Evolutionary conservation across 2,329 filamentous ascomycete genomes (phyloP).

Genomic region (Metarhizium robertsii): DNA sequence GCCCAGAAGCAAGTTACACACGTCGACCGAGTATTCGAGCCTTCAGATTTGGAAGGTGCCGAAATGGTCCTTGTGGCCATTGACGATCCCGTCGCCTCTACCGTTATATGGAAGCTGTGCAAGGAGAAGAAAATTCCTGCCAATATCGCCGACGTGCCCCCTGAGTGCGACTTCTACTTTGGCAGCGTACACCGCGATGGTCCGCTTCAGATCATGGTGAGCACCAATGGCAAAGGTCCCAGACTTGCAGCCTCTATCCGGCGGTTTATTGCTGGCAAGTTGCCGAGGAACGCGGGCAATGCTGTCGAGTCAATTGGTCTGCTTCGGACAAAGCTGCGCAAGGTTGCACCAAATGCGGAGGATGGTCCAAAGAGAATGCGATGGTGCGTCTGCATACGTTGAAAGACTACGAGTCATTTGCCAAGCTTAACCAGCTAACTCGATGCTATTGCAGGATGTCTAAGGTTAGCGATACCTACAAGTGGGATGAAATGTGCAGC

Average conservation of each 20-base stretch:
- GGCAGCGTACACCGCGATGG: slow-evolving; percentile 92
- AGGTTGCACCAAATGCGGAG: slow-evolving; percentile 60
- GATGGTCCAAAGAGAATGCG: slow-evolving; percentile 84
- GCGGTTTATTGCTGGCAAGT: slow-evolving; percentile 63
- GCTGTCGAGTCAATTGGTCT: slow-evolving; percentile 80
- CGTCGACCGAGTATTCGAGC: slow-evolving; percentile 74
- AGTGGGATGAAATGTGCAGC: slow-evolving; percentile 71
- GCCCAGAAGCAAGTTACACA: slow-evolving; percentile 67
- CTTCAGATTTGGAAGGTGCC: slow-evolving; percentile 69
- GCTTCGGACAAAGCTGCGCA: slow-evolving; percentile 69
- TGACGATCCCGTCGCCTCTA: slow-evolving; percentile 87
- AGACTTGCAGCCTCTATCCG: slow-evolving; percentile 81
- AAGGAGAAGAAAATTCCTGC: slow-evolving; percentile 75
- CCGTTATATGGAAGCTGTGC: slow-evolving; percentile 86
- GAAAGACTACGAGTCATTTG: neutral
- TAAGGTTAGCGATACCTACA: slow-evolving; percentile 79
- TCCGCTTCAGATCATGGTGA: slow-evolving; percentile 95
- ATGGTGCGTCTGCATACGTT: slow-evolving; percentile 45
- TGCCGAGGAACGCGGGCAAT: slow-evolving; percentile 73
- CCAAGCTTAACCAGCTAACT: neutral
- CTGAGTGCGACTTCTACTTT: slow-evolving; percentile 98
- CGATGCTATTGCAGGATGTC: slow-evolving; percentile 59
- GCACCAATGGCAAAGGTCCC: slow-evolving; percentile 93
- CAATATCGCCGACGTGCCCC: slow-evolving; percentile 93
- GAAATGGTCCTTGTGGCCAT: slow-evolving; percentile 91